phyloP scores from a whole-genome alignment of 1,284 basidiomycete species.

The Fomitopsis schrenkii region DNA sequence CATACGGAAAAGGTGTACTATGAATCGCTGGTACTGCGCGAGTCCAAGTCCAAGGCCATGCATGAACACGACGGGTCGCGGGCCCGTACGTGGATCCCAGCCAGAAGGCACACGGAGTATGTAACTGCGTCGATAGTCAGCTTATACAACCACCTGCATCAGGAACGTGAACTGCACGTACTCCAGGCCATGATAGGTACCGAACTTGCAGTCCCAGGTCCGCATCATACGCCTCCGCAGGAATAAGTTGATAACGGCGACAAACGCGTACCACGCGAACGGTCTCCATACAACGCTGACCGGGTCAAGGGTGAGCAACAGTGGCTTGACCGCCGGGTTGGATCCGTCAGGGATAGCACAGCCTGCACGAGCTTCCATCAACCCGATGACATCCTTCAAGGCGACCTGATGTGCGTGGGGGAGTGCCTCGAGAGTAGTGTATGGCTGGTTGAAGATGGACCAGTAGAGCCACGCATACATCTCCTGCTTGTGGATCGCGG shows the following conservation, averaged over 20 bases:
- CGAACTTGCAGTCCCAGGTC: constrained; percentile 45
- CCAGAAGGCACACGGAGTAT: constrained; percentile 63
- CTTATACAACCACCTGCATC: not conserved
- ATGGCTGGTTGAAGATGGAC: constrained; percentile 70
- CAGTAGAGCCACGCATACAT: constrained; percentile 81
- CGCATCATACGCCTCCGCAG: constrained; percentile 43
- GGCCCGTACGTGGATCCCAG: constrained; percentile 54
- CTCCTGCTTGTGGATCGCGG: constrained; percentile 61
- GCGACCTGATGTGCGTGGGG: constrained; percentile 42
- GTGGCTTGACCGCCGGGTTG: constrained; percentile 49
- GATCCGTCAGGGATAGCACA: constrained; percentile 60
- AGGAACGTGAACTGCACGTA: constrained; percentile 29
- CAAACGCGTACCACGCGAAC: constrained; percentile 62
- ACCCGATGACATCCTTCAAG: constrained; percentile 54
- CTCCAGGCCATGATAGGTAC: constrained; percentile 58
- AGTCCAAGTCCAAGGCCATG: constrained; percentile 87
- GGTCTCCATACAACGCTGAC: constrained; percentile 70
- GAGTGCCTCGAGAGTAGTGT: constrained; percentile 47
- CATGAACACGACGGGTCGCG: constrained; percentile 76
- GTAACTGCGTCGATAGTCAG: constrained; percentile 45
- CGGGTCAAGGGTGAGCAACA: constrained; percentile 78
- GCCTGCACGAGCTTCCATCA: constrained; percentile 75
- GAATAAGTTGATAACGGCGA: constrained; percentile 52
- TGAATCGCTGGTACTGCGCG: constrained; percentile 55
- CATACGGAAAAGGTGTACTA: constrained; percentile 45